These are phyloP conservation scores for Malassezia furfur DNA, from an alignment of 1,284 basidiomycete species.

Conservation along the genomic window DNA sequence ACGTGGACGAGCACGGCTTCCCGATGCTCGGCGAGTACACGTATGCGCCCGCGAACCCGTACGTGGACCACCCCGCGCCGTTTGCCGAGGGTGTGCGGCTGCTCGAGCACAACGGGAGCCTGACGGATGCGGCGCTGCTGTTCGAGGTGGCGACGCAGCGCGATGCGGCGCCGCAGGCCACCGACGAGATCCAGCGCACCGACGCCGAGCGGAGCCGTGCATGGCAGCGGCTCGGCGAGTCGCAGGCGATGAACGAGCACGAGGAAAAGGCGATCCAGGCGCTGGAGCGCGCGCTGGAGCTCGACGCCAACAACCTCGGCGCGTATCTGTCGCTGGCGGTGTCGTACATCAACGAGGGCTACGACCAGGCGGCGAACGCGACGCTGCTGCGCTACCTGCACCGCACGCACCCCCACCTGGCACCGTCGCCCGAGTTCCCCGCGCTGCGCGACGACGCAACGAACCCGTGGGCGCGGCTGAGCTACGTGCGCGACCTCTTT, in stretches of 20 bases:
- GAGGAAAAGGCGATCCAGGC: slow-evolving; percentile 55
- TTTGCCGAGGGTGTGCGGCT: slow-evolving; percentile 56
- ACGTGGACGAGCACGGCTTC: slow-evolving; percentile 37
- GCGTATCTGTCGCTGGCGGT: slow-evolving; percentile 61
- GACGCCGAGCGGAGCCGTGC: slow-evolving; percentile 59
- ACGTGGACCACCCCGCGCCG: slow-evolving; percentile 54
- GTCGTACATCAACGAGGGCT: slow-evolving; percentile 91
- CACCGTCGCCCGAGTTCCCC: slow-evolving; percentile 55
- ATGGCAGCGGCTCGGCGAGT: slow-evolving; percentile 87
- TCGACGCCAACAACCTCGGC: slow-evolving; percentile 65
- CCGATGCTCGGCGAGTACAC: slow-evolving; percentile 39
- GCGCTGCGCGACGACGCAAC: slow-evolving; percentile 49
- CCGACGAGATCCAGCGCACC: slow-evolving; percentile 63
- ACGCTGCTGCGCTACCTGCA: slow-evolving; percentile 80
- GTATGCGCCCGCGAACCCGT: slow-evolving; percentile 56
- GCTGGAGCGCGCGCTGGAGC: slow-evolving; percentile 54
- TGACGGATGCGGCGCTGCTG: slow-evolving; percentile 72
- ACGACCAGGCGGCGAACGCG: slow-evolving; percentile 75
- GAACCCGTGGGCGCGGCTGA: slow-evolving; percentile 73
- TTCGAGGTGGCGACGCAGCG: slow-evolving; percentile 66
- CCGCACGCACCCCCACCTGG: slow-evolving; percentile 61
- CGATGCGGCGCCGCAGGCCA: slow-evolving; percentile 23
- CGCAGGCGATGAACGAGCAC: slow-evolving; percentile 86
- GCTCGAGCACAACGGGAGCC: slow-evolving; percentile 65
- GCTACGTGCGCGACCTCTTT: slow-evolving; percentile 71